A percentile compares a stretch with the other conserved stretches of the same genome.
Conservation (phyloP, 495 filamentous ascomycete genomes). For the Annulohypoxylon maeteangense region DNA sequence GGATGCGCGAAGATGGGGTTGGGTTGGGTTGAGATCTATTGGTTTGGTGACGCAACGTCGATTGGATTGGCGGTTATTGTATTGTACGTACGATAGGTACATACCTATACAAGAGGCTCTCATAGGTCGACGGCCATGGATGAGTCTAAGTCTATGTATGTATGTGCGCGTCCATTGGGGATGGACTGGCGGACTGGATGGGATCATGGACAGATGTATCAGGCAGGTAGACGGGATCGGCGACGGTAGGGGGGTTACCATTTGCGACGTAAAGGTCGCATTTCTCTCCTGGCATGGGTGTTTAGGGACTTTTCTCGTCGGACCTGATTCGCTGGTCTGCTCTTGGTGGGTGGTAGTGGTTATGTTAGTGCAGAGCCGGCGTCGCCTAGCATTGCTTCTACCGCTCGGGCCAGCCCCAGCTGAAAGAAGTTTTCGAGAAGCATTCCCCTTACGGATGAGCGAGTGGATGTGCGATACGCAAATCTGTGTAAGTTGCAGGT, state of each 20-base stretch:
- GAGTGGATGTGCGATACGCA: background rate
- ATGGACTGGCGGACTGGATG: too few species aligned
- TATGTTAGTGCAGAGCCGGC: background rate
- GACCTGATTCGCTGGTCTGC: background rate
- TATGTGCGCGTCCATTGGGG: background rate
- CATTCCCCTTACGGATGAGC: constrained; percentile 16
- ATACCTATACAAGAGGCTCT: background rate
- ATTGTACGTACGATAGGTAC: background rate
- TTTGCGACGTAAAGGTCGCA: background rate
- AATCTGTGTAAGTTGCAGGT: background rate
- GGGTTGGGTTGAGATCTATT: background rate
- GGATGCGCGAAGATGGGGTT: background rate
- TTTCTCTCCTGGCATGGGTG: background rate
- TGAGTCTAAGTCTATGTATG: background rate
- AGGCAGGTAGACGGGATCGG: constrained; percentile 3
- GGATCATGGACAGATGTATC: background rate
- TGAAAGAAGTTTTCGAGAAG: constrained; percentile 36
- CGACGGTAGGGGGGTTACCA: background rate
- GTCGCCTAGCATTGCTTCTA: constrained; percentile 5
- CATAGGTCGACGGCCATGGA: background rate
- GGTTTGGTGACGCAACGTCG: background rate
- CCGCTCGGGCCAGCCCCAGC: constrained; percentile 12
- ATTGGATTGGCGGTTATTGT: background rate
- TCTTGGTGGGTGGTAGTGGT: background rate
- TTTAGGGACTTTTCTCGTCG: background rate